Evolutionary conservation across 768 basidiomycete species (phyloP), one percentile per base, ranked within the genome.

Genomic region (Basidioascus undulatus): DNA sequence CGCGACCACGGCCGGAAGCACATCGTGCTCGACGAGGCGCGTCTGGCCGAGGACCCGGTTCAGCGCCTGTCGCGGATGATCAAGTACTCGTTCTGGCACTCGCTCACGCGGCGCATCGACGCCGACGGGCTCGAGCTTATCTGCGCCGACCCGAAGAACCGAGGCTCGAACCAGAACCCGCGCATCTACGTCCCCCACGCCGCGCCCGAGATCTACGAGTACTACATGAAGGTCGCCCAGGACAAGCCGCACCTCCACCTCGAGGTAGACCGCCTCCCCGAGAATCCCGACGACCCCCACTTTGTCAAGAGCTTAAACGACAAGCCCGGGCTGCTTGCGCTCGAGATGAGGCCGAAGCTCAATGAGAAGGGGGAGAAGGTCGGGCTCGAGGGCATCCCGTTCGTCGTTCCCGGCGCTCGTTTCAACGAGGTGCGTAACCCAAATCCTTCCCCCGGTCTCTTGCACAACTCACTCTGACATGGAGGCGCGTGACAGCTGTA

Each of bases 21-120:
- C 7, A 92, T 98, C 54, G 83, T 98, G 16, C 73, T 98, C n/a
- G 92, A 98, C 51, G 92, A 98, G 58, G 75, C 83, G n/a, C 78
- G 89, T 46, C 66, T 98, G 38, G 82, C 80, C 0, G 89, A 98
- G 62, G 96, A 96, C 56, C 89, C 89, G 0, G 89, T 98, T 39
- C 83, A 87, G 58, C 77, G 89, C 32, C 67, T 98, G 33, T 86
- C 81, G 18, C 74, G 89, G 46, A 94, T 96, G 89, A 94, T 94
- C 61, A 76, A 47, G 57, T 72, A 86, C 59, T 87, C 84, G 3
- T 98, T 98, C 64, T 98, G 89, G 89, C 81, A 92, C 56, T 81
- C 86, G 6, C 67, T 98, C 40, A 98, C 92, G 2, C 72, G 89
- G 39, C 74, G 87, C 32, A 96, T 96, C 50, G 92, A 98, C 55